Evolutionary conservation across 441 rosid species (phyloP).

Genomic region (Biscutella auriculata): DNA sequence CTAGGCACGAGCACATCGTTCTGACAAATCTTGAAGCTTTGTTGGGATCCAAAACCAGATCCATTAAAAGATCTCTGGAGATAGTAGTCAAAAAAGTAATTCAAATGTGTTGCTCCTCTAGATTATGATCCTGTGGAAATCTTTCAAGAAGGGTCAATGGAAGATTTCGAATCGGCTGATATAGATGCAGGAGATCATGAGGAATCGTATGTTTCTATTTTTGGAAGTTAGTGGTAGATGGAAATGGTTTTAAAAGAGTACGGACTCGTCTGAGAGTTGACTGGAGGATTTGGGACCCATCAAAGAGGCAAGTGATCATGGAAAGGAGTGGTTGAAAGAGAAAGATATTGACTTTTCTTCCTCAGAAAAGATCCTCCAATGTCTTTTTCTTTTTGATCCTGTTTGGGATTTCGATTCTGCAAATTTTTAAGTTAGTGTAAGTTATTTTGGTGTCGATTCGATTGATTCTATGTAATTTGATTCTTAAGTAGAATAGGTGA

Average conservation of each 20-base stretch:
- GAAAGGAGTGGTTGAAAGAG: constrained; percentile 14
- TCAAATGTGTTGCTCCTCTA: neutral
- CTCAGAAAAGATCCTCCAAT: constrained; percentile 7
- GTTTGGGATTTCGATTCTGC: neutral
- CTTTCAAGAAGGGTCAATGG: constrained; percentile 17
- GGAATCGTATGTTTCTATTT: constrained; percentile 14
- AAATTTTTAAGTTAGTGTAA: constrained; percentile 4
- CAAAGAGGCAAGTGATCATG: constrained; percentile 20
- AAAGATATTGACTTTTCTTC: constrained; percentile 21
- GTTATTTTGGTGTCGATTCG: neutral
- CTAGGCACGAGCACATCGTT: constrained; percentile 21
- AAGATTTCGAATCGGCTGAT: constrained; percentile 1
- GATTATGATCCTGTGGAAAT: constrained; percentile 13
- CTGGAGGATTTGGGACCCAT: constrained; percentile 16
- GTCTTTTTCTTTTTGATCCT: neutral
- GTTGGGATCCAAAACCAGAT: neutral
- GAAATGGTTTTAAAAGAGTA: constrained; percentile 12
- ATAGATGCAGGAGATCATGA: constrained; percentile 21
- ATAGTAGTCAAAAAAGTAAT: constrained; percentile 11
- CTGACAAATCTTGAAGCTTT: neutral
- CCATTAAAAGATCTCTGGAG: constrained; percentile 1
- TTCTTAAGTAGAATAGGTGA: constrained; percentile 10
- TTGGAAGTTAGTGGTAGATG: constrained; percentile 25
- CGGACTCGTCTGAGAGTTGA: constrained; percentile 19
- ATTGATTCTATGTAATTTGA: neutral